Base-by-base conservation (phyloP, 352 stramenopile species). In the Globisporangium polare region DNA sequence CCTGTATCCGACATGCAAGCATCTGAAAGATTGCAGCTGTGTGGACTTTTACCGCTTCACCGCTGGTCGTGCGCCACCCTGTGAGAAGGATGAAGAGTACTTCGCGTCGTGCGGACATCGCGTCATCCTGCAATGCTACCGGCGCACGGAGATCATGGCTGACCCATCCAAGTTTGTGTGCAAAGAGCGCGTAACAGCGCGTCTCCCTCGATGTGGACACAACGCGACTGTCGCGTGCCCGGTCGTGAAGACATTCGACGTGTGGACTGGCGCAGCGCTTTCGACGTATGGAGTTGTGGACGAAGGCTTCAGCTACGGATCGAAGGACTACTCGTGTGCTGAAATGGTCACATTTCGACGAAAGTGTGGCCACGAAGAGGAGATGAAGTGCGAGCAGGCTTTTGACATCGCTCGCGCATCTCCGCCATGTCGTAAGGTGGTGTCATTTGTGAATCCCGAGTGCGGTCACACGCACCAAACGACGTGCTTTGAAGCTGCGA, bases 1-100 rank as follows among this genome's bases (percentile, higher is more conserved):
- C 53, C 61, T 92, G 2, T 92, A 94, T 53, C 63, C 77, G 0
- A 73, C 77, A 18, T 96, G 87, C 60, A 89, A 88, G 53, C 87
- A 94, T 53, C 62, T 75, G 49, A 41, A 76, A 12, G 66, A 68
- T n/a, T 90, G 86, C 55, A 85, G 63, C 2, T 96, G 87, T 43
- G 69, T 66, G n/a, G 67, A 92, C 15, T 88, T 82, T 13, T 72
- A 90, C 55, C 70, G 74, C 5, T 88, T 71, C 27, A 77, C 73
- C 12, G 74, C 58, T 37, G 71, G 64, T 0, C 47, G 60, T 9
- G 68, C 76, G n/a, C 80, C 80, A 3, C 67, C 67, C 0, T 94
- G 87, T 58, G 60, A 51, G 15, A 68, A 88, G 20, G 68, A 70
- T 18, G 80, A 90, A 4, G 77, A 93, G 8, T 92, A 86, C 43